Conservation (phyloP, 2,329 filamentous ascomycete species). For the Fusarium domesticum region DNA sequence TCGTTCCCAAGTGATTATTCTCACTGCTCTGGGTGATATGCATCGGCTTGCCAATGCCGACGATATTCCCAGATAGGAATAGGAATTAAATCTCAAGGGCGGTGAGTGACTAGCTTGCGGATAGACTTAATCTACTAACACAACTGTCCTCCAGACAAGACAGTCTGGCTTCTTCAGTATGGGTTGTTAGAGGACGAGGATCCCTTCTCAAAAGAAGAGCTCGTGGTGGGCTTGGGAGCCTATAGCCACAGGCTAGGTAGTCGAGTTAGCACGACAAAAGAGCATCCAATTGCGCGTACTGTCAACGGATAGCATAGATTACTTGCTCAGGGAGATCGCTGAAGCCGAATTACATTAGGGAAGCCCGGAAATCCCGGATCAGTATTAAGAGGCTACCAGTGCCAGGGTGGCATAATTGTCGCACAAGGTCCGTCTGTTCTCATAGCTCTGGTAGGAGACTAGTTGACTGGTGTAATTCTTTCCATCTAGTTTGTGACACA, state of each 20-base stretch:
- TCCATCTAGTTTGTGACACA: no score
- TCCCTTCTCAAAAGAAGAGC: slow-evolving; percentile 1
- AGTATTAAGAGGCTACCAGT: no score
- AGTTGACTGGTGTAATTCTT: no score
- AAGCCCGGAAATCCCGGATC: no score
- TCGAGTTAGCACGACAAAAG: slow-evolving; percentile 2
- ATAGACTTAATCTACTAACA: not conserved
- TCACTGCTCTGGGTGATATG: slow-evolving; percentile 1
- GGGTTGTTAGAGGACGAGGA: not conserved
- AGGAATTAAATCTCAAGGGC: slow-evolving; percentile 12
- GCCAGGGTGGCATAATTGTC: no score
- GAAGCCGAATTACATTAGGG: not conserved
- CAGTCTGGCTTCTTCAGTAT: slow-evolving; percentile 11
- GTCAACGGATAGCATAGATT: slow-evolving; percentile 11
- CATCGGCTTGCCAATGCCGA: slow-evolving; percentile 5
- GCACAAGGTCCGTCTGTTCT: no score
- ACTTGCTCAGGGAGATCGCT: slow-evolving; percentile 8
- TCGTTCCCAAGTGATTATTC: slow-evolving; percentile 9
- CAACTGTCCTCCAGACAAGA: slow-evolving; percentile 1
- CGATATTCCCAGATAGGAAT: slow-evolving; percentile 14
- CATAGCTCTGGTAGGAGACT: no score
- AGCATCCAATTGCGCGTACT: slow-evolving; percentile 7
- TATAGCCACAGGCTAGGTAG: slow-evolving; percentile 5
- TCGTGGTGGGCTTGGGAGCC: not conserved
- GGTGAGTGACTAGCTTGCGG: not conserved